Evolutionary conservation across 1,139 yeast genomes (phyloP), one percentile per base, ranked within the genome.

Genomic region (Saccharomyces hybrid): DNA sequence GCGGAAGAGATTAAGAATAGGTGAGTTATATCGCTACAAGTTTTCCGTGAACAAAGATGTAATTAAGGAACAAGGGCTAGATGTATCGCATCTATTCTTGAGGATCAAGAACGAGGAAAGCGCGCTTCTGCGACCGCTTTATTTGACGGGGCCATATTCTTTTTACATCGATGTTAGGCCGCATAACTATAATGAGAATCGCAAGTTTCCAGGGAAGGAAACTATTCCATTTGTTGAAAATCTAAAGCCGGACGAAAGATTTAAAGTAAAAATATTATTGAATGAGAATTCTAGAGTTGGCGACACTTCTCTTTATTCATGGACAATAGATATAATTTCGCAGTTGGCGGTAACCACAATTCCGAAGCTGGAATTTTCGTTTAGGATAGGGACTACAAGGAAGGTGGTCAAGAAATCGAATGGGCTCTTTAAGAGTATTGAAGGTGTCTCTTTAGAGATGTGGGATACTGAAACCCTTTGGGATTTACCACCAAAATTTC

Each of bases 131-230:
- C 66, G 84, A 49, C 83, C 87, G 2, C 72, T 82, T 38, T 84
- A 81, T 60, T 62, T 82, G 32, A 78, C 80, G 34, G 87, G 88
- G 0, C 88, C 88, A 0, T 82, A 81, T 60, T 73, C 81, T 2
- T 67, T 82, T 26, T 83, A 83, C 60, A 76, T 82, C 55, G 86
- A 82, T 65, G 79, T 82, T 4, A 73, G 82, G 8, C 87, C 87
- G 0, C 61, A 66, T 59, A 76, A 79, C 57, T 83, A 77, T 62
- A 63, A 74, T 54, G 72, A 68, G 27, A 60, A 67, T 51, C 57
- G 61, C 51, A 71, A 73, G 53, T 64, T 65, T 51, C 58, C 55
- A 1, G 76, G 76, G 9, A 70, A 70, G 42, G 74, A 72, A 28
- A 56, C 55, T 0, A 62, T 73, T 11, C 71, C 70, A 44, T 74